Evolutionary conservation across 768 basidiomycete genomes (phyloP), one percentile per base, ranked within the genome.

Genomic region (Suillus occidentalis): DNA sequence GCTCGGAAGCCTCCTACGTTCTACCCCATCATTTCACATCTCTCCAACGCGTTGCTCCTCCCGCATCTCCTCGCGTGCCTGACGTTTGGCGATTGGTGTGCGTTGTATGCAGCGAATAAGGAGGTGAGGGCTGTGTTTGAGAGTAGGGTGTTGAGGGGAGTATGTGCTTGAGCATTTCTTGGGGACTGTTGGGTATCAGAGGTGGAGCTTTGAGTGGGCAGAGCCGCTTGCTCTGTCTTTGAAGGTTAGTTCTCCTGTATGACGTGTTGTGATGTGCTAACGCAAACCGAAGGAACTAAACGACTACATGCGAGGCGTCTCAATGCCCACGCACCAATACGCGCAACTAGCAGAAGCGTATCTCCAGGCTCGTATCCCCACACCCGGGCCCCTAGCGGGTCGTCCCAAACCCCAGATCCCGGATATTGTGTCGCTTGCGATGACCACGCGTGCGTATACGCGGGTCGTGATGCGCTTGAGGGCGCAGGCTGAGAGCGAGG

Each of bases 381-480:
- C 65, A 10, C 22, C 50, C 1, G 25, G 9, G 8, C 6, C 12
- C 6, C 84, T 81, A 55, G 82, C 79, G 2, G 72, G 76, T 31
- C 79, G 80, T 28, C 67, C 74, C 3, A 71, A 81, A 36, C 68
- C 74, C 2, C 70, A 81, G 36, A 67, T 74, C 28, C 79, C 82
- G 5, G 80, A 82, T 7, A 83, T 87, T n/a, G 78, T 80, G 16
- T 75, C 79, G 6, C 77, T 90, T 25, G 83, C 87, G 16, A 83
- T 84, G 5, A 87, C 90, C 0, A 85, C 89, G 16, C 84, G 92
- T 3, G 86, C 92, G 2, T 95, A 92, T 73, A 90, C 88, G 1
- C 85, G 91, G n/a, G 85, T 95, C 6, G 85, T 94, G 1, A 78
- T 94, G 31, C 86, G 93, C 18, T 81, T 95, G 20, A 85, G 93